Evolutionary conservation across 164 flowering plant species (phyloP), one percentile per base, ranked within the genome.

Genomic region (Chloranthus sessilifolius): DNA sequence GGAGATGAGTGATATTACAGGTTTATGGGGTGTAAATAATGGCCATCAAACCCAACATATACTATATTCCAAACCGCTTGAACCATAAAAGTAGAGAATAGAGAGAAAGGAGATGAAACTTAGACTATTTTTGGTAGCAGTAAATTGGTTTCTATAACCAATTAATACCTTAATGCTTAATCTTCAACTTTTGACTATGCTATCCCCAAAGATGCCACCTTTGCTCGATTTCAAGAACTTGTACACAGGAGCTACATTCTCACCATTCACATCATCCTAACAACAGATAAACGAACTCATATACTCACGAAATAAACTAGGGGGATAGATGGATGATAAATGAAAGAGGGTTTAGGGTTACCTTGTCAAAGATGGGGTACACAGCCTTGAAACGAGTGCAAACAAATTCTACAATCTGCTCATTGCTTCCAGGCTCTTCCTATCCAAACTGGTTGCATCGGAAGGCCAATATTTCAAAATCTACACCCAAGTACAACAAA

Each of bases 361-460:
- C 97, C 89, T 89, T 85, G 52, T 80, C 86, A 61, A 89, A 89
- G 46, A 89, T 74, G 29, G 97, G 92, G 51, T 56, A 89, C 62
- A 83, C 95, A 10, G 95, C 92, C 59, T 83, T 89, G 42, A 83
- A 89, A 26, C 85, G 82, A 60, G 97, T 83, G 72, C 95, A 89
- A 26, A 68, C 95, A 63, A 76, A 69, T 50, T 86, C 69, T 20
- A 66, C 25, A 3, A 89, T 86, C 65, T 86, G 48, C n/a, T 86
- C 90, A 64, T 74, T 83, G 40, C 19, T 69, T 24, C 97, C 95
- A 10, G 97, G 97, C 60, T 89, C 97, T 68, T 89, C 90, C 3
- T 44, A 68, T 5, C 77, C 84, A 69, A 89, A 89, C 65, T 89
- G 97, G 55, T 89, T 89, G 74, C 95, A 86, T 29, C 95, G 95